These are phyloP conservation scores for Hydnum rufescens DNA, from an alignment of 768 basidiomycete genomes.

Conservation along the genomic window DNA sequence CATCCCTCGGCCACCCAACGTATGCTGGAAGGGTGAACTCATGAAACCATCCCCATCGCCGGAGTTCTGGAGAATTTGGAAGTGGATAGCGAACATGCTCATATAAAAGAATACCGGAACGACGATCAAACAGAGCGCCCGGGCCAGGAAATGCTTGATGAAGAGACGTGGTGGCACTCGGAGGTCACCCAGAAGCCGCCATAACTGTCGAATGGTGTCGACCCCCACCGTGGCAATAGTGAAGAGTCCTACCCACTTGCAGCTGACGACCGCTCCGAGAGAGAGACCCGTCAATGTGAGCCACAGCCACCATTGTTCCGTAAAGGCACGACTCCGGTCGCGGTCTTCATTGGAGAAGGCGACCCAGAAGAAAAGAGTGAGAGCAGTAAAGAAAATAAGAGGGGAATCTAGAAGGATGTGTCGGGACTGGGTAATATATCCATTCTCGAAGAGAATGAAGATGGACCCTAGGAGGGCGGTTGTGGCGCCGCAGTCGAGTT, in stretches of 20 bases:
- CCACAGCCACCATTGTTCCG: conserved; percentile 82
- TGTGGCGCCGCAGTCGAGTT: conserved; percentile 77
- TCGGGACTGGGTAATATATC: conserved; percentile 83
- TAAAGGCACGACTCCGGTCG: conserved; percentile 46
- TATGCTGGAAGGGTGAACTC: conserved; percentile 98
- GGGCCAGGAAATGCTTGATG: conserved; percentile 67
- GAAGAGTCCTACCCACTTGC: conserved; percentile 98
- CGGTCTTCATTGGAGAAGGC: conserved; percentile 86
- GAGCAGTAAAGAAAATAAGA: conserved; percentile 93
- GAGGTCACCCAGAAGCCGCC: conserved; percentile 75
- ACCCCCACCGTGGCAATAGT: conserved; percentile 88
- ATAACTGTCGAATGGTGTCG: conserved; percentile 68
- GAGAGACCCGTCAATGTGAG: conserved; percentile 70
- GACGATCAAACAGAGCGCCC: conserved; percentile 75
- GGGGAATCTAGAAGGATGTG: conserved; percentile 96
- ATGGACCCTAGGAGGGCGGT: conserved; percentile 81
- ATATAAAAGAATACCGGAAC: conserved; percentile 83
- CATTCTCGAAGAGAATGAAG: conserved; percentile 94
- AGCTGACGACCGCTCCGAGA: conserved; percentile 80
- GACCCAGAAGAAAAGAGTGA: conserved; percentile 70
- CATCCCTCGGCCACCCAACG: conserved; percentile 76
- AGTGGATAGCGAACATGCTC: conserved; percentile 92
- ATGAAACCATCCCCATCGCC: conserved; percentile 99
- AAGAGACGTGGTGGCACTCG: conserved; percentile 57
- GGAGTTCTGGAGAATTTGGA: conserved; percentile 66